These are phyloP conservation scores for Urostyla sp. DNA, from an alignment of 73 alveolate species.

Conservation along the genomic window DNA sequence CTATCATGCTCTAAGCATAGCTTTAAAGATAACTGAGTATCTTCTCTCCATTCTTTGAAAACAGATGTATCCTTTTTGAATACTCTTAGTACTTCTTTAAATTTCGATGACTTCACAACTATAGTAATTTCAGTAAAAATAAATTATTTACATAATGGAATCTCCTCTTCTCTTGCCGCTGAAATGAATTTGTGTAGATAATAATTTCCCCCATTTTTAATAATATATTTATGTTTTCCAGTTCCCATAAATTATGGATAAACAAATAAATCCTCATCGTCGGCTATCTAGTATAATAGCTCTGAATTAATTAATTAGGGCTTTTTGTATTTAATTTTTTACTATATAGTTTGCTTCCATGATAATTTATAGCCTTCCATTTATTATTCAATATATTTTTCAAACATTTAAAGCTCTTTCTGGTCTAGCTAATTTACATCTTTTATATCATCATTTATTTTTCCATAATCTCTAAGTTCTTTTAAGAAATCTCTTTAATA, in stretches of 20 bases:
- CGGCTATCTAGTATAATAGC: neutral
- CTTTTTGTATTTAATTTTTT: conserved; percentile 16
- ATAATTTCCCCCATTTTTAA: neutral
- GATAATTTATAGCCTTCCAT: neutral
- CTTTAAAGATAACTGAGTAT: neutral
- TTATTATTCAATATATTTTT: neutral
- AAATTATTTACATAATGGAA: conserved; percentile 52
- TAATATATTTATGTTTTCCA: conserved; percentile 32
- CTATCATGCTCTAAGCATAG: conserved; percentile 48
- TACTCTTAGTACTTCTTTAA: conserved; percentile 22
- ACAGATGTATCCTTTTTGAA: conserved; percentile 59
- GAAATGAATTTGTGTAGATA: conserved; percentile 32
- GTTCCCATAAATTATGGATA: conserved; percentile 11
- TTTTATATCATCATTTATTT: neutral
- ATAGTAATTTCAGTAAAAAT: neutral
- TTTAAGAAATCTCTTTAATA: neutral
- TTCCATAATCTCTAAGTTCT: neutral
- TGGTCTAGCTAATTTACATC: neutral
- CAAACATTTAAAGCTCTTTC: neutral
- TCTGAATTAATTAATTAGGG: neutral
- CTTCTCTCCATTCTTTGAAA: conserved; percentile 77
- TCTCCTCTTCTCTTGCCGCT: conserved; percentile 60
- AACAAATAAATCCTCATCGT: conserved; percentile 19
- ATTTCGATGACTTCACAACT: conserved; percentile 7
- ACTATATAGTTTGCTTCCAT: conserved; percentile 9